These are phyloP conservation scores for Prunus kanzakura DNA, from an alignment of 306 rosid species.

Conservation along the genomic window DNA sequence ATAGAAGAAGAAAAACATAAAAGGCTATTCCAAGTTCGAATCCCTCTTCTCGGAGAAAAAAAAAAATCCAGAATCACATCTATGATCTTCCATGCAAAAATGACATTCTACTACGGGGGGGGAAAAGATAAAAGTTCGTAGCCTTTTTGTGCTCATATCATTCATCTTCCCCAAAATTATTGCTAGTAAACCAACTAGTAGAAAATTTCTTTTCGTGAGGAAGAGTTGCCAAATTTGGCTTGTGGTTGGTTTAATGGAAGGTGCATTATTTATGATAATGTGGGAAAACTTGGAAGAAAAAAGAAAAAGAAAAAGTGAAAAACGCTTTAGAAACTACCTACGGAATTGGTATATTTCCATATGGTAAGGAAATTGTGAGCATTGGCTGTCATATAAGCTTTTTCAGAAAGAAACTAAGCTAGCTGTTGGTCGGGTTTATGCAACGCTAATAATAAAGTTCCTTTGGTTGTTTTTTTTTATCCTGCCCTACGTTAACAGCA, in stretches of 20 bases:
- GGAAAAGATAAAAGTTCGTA: background rate
- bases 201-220: background rate
- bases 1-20: background rate
- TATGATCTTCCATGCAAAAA: background rate
- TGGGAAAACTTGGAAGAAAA: conserved; percentile 2
- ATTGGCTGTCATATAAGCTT: background rate
- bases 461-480: conserved; percentile 9
- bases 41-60: too few relatives aligned
- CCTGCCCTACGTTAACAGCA: conserved; percentile 37
- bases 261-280: conserved; percentile 12
- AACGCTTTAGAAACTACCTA: background rate
- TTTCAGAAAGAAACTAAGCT: background rate
- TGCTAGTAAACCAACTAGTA: background rate
- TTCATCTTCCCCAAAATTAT: background rate
- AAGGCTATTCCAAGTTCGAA: background rate
- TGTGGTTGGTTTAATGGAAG: background rate
- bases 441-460: conserved; percentile 14
- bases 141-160: background rate
- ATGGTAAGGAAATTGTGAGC: background rate
- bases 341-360: background rate
- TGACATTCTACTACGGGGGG: background rate
- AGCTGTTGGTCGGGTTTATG: conserved; percentile 2
- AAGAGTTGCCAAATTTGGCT: background rate
- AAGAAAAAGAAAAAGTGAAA: background rate
- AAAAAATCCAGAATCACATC: background rate